Conservation (phyloP, 306 rosid genomes). For the Calophaca sinica region DNA sequence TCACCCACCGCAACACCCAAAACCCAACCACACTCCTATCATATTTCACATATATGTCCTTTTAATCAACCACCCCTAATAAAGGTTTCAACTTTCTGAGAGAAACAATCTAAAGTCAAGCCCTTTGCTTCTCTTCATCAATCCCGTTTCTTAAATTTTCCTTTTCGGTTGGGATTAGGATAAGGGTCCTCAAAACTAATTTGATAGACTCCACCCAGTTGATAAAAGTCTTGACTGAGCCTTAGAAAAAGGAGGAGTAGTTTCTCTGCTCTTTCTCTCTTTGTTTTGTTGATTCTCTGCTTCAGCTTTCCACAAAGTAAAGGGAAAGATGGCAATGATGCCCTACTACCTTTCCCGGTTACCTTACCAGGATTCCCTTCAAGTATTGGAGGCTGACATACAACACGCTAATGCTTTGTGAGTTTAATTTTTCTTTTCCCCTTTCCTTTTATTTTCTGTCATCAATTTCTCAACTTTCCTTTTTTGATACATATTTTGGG, state of each 20-base stretch:
- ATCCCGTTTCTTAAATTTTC: background rate
- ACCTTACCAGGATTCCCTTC: constrained; percentile 78
- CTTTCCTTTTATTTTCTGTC: background rate
- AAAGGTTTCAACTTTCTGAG: too few relatives aligned
- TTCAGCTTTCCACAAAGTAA: constrained; percentile 34
- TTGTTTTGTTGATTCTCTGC: constrained; percentile 22
- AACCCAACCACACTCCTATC: constrained; percentile 45
- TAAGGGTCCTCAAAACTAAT: constrained; percentile 2
- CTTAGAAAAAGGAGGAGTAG: constrained; percentile 9
- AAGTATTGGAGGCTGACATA: constrained; percentile 87
- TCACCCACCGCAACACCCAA: constrained; percentile 46
- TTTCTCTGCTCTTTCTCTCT: background rate
- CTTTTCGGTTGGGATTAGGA: constrained; percentile 28
- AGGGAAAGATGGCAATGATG: constrained; percentile 60
- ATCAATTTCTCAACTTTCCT: constrained; percentile 1
- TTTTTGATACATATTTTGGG: background rate
- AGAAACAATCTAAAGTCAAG: background rate
- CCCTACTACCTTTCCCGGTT: constrained; percentile 74
- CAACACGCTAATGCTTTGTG: constrained; percentile 93
- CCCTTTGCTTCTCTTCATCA: constrained; percentile 30
- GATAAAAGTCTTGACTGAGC: too few relatives aligned
- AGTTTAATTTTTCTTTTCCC: constrained; percentile 45
- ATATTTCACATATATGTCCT: background rate
- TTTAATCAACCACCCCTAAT: background rate
- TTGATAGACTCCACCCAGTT: background rate